A percentile compares a stretch with the other conserved stretches of the same genome.
These are phyloP conservation scores for Beauveria australis DNA, from an alignment of 2,329 filamentous ascomycete species.

Conservation along the genomic window DNA sequence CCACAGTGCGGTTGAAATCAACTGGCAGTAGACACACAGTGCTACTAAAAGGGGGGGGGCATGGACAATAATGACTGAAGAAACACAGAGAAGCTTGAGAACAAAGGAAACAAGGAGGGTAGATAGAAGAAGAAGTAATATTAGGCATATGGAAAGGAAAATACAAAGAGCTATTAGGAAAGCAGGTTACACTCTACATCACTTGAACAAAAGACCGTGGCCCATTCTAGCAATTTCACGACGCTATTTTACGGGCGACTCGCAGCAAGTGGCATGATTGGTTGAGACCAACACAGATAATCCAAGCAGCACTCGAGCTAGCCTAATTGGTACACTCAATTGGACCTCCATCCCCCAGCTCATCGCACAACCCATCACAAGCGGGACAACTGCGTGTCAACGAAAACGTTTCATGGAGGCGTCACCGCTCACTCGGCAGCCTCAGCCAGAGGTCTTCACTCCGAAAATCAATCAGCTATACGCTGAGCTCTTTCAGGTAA, in stretches of 20 bases:
- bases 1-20: no score
- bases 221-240: not conserved
- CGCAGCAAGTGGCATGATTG: not conserved
- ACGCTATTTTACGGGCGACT: not conserved
- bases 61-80: no score
- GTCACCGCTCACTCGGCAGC: conserved; percentile 89
- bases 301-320: not conserved
- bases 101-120: no score
- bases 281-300: not conserved
- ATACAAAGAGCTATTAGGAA: not conserved
- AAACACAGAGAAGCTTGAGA: no score
- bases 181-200: not conserved
- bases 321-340: not conserved
- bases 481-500: conserved; percentile 69
- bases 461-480: conserved; percentile 92
- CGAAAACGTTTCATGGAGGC: conserved; percentile 56
- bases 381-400: conserved; percentile 1
- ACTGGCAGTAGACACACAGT: no score
- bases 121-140: no score
- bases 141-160: not conserved
- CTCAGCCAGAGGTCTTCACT: conserved; percentile 81
- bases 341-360: not conserved
- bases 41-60: no score
- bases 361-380: not conserved
- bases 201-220: no score